A percentile compares a stretch with the other conserved stretches of the same genome.
These are phyloP conservation scores for Fusarium sp. DNA, from an alignment of 2,329 filamentous ascomycete genomes.

Conservation along the genomic window DNA sequence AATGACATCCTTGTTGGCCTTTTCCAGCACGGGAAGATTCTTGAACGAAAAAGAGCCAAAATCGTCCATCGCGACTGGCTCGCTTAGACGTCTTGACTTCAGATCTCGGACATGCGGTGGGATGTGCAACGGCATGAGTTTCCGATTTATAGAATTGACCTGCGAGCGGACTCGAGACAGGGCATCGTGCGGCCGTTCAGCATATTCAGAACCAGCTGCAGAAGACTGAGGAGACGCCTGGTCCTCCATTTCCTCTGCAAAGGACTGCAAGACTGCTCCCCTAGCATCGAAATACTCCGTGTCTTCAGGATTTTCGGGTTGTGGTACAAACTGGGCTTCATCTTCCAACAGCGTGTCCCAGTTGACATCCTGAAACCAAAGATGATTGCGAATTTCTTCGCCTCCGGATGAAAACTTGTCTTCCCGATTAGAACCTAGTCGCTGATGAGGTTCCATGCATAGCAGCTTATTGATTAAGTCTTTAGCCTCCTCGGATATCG, in stretches of 20 bases:
- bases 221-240: conserved; percentile 79
- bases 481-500: conserved; percentile 85
- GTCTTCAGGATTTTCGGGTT: conserved; percentile 92
- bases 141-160: conserved; percentile 86
- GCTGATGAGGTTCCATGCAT: conserved; percentile 82
- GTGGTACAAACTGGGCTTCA: conserved; percentile 94
- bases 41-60: conserved; percentile 98
- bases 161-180: conserved; percentile 89
- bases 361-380: conserved; percentile 88
- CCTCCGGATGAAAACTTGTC: conserved; percentile 87
- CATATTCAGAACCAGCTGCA: conserved; percentile 78
- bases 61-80: conserved; percentile 89
- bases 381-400: conserved; percentile 88
- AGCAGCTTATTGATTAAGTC: conserved; percentile 94
- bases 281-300: conserved; percentile 97
- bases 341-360: conserved; percentile 95
- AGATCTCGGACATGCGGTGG: conserved; percentile 94
- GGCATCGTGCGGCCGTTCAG: conserved; percentile 93
- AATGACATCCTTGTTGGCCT: conserved; percentile 98
- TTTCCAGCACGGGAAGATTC: conserved; percentile 94
- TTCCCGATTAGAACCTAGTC: conserved; percentile 86
- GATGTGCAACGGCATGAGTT: conserved; percentile 94
- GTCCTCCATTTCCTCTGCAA: conserved; percentile 94
- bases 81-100: conserved; percentile 87
- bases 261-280: conserved; percentile 91